phyloP scores from a whole-genome alignment of 495 filamentous ascomycete species.

The Lasiosphaeris hirsuta region DNA sequence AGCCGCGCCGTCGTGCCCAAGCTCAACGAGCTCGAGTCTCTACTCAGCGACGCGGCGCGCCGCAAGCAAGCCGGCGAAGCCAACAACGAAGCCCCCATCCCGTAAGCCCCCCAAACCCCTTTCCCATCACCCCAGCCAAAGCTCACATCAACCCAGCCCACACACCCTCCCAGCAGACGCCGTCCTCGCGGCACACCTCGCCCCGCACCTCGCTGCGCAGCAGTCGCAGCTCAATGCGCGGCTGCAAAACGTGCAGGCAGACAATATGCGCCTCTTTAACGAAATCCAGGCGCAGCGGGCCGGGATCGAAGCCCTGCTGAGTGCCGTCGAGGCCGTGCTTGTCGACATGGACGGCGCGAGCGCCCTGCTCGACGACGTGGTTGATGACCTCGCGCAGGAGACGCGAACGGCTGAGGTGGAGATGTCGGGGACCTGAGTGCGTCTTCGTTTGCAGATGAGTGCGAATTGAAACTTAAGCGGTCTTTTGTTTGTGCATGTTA shows the following conservation, averaged over 20 bases:
- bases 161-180: conserved; percentile 69
- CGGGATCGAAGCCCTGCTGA: conserved; percentile 69
- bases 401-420: conserved; percentile 46
- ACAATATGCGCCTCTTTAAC: conserved; percentile 62
- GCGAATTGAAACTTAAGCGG: conserved; percentile 11
- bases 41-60: conserved; percentile 66
- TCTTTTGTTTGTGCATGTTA: no score
- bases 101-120: conserved; percentile 37
- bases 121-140: background rate
- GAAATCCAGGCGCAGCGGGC: conserved; percentile 62
- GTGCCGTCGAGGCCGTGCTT: conserved; percentile 61
- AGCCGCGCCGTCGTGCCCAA: conserved; percentile 67
- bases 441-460: background rate
- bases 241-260: conserved; percentile 57
- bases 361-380: conserved; percentile 40
- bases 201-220: conserved; percentile 61
- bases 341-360: conserved; percentile 67
- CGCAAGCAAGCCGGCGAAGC: conserved; percentile 38
- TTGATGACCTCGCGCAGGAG: conserved; percentile 47
- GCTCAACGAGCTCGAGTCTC: conserved; percentile 78
- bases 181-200: conserved; percentile 67
- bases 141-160: conserved; percentile 47
- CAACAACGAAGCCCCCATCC: conserved; percentile 26
- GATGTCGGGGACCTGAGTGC: no score
- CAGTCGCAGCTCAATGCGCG: conserved; percentile 58